Conservation (phyloP, 1,284 basidiomycete species). For the Anthracocystis panici-leucophaei region DNA sequence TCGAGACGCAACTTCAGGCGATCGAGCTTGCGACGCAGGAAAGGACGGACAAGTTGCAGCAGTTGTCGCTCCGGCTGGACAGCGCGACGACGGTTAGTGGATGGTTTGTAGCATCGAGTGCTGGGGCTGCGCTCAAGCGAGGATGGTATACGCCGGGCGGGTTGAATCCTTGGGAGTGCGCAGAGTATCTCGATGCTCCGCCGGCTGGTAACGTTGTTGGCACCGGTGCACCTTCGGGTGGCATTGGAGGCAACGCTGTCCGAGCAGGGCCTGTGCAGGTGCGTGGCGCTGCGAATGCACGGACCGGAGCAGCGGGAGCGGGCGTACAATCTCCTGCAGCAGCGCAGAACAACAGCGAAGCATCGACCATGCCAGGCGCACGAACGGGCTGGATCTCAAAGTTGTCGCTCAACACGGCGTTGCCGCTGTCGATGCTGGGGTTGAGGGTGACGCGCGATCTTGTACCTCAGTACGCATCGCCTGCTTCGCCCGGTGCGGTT, state of each 20-base stretch:
- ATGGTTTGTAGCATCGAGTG: constrained; percentile 29
- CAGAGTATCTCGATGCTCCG: constrained; percentile 40
- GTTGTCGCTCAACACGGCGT: constrained; percentile 35
- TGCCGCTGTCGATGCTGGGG: constrained; percentile 31
- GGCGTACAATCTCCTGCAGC: constrained; percentile 1
- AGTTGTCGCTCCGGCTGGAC: constrained; percentile 28
- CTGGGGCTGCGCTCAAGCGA: constrained; percentile 23
- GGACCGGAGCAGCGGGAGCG: not conserved
- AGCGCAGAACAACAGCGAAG: not conserved
- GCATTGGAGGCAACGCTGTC: constrained; percentile 5
- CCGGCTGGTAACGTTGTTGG: constrained; percentile 2
- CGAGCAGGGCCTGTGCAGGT: not conserved
- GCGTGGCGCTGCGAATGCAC: not conserved
- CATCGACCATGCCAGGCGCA: constrained; percentile 26
- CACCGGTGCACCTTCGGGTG: not conserved
- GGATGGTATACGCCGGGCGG: constrained; percentile 41
- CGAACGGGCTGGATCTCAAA: constrained; percentile 31
- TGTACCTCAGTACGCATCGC: constrained; percentile 37
- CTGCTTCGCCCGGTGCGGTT: constrained; percentile 13
- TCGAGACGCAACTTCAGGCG: constrained; percentile 25
- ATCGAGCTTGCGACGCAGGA: constrained; percentile 24
- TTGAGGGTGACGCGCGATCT: constrained; percentile 42
- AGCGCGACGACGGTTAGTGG: constrained; percentile 3
- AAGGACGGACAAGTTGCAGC: constrained; percentile 20
- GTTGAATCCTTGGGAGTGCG: constrained; percentile 48